phyloP scores from a whole-genome alignment of 108 stramenopile species.

The Nitzschia inconspicua region DNA sequence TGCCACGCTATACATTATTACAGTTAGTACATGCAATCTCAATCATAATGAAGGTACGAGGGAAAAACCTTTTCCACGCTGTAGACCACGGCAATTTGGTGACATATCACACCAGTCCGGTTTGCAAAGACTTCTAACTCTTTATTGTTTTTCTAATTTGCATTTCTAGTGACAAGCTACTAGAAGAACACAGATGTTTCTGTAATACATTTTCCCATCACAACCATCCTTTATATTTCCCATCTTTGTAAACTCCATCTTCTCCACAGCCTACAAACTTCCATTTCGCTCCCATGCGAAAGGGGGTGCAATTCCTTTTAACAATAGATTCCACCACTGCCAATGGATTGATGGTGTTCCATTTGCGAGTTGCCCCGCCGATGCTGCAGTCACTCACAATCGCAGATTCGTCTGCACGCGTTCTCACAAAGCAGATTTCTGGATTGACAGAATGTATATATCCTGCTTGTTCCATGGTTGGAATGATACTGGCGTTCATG shows the following conservation, averaged over 20 bases:
- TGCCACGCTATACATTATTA: too few species aligned
- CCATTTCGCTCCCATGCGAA: constrained; percentile 10
- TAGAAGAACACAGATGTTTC: too few species aligned
- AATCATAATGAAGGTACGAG: too few species aligned
- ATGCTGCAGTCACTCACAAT: constrained; percentile 32
- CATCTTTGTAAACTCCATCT: constrained; percentile 1
- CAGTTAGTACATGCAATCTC: too few species aligned
- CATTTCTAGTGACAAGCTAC: too few species aligned
- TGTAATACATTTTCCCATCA: too few species aligned
- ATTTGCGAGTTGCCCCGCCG: constrained; percentile 9
- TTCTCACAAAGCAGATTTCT: constrained; percentile 40
- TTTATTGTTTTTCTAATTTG: too few species aligned
- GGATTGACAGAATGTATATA: constrained; percentile 9
- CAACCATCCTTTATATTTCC: too few species aligned
- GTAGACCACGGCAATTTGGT: too few species aligned
- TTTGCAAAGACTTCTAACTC: too few species aligned
- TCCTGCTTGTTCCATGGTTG: constrained; percentile 24
- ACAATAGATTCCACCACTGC: constrained; percentile 16
- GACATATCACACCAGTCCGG: too few species aligned
- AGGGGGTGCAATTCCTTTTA: constrained; percentile 14
- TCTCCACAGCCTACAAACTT: constrained; percentile 19
- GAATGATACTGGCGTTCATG: constrained; percentile 30
- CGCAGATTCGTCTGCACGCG: constrained; percentile 37
- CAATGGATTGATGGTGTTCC: neutral
- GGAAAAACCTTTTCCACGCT: too few species aligned